A percentile compares a stretch with the other conserved stretches of the same genome.
phyloP scores from a whole-genome alignment of 1,139 yeast genomes.

The Pneumocystis jirovecii region DNA sequence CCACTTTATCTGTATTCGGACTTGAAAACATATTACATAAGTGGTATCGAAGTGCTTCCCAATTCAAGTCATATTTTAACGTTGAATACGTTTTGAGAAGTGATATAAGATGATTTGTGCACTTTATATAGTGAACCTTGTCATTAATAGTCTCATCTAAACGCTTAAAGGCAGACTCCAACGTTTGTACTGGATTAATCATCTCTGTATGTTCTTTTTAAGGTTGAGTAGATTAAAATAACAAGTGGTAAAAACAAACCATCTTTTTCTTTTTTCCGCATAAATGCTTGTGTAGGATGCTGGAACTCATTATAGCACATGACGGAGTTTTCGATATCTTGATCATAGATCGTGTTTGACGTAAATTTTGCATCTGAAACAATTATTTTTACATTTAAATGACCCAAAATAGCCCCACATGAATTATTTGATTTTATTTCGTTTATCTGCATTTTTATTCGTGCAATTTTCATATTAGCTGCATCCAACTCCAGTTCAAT shows the following conservation, averaged over 20 bases:
- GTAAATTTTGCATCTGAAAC: not conserved
- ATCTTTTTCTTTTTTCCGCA: not conserved
- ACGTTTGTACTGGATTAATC: slow-evolving; percentile 4
- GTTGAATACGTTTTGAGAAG: slow-evolving; percentile 46
- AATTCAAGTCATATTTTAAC: slow-evolving; percentile 48
- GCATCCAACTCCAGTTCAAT: slow-evolving; percentile 28
- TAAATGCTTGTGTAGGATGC: not conserved
- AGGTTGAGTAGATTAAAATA: not conserved
- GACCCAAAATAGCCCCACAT: no score
- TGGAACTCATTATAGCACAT: no score
- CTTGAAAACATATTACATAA: not conserved
- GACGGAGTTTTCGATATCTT: not conserved
- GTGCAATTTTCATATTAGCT: slow-evolving; percentile 25
- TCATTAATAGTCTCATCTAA: slow-evolving; percentile 33
- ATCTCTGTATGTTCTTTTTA: not conserved
- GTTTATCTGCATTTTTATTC: slow-evolving; percentile 22
- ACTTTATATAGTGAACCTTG: slow-evolving; percentile 37
- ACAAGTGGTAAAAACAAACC: not conserved
- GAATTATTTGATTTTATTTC: slow-evolving; percentile 12
- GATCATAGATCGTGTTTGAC: not conserved
- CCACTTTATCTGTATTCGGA: slow-evolving; percentile 37
- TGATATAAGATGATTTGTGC: slow-evolving; percentile 48
- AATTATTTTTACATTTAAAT: not conserved
- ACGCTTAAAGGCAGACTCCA: slow-evolving; percentile 33
- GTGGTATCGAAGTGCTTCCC: slow-evolving; percentile 35